Evolutionary conservation across 129 eudicot species (phyloP).

Genomic region (Centrapalus pauciflorus): DNA sequence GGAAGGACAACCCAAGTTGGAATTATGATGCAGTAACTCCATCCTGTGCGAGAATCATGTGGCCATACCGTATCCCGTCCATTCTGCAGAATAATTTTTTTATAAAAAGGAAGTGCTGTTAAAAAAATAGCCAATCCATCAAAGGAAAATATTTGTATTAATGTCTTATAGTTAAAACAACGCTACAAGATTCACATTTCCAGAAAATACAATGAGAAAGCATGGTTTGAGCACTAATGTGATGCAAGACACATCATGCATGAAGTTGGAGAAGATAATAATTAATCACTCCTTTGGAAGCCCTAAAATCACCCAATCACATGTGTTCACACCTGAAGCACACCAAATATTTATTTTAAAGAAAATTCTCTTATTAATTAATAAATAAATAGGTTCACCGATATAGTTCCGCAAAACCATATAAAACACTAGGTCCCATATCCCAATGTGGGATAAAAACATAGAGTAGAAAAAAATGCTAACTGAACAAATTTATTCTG

Average conservation of each 20-base stretch:
- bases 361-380: too few relatives aligned
- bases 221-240: not conserved
- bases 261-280: not conserved
- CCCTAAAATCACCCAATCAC: too few relatives aligned
- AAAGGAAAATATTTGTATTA: too few relatives aligned
- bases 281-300: not conserved
- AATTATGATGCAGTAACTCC: constrained; percentile 76
- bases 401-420: too few relatives aligned
- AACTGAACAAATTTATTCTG: too few relatives aligned
- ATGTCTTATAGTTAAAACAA: not conserved
- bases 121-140: too few relatives aligned
- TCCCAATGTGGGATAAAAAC: too few relatives aligned
- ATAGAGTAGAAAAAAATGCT: too few relatives aligned
- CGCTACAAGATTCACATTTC: not conserved
- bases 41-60: constrained; percentile 69
- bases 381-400: too few relatives aligned
- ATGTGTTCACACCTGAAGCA: too few relatives aligned
- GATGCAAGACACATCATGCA: not conserved
- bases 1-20: constrained; percentile 83
- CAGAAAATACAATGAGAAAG: not conserved
- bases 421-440: too few relatives aligned
- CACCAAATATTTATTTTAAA: too few relatives aligned
- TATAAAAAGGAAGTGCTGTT: not conserved
- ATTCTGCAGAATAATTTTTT: constrained; percentile 31
- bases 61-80: constrained; percentile 77